phyloP scores from a whole-genome alignment of 1,139 yeast genomes.

The Kodamaea sp. region DNA sequence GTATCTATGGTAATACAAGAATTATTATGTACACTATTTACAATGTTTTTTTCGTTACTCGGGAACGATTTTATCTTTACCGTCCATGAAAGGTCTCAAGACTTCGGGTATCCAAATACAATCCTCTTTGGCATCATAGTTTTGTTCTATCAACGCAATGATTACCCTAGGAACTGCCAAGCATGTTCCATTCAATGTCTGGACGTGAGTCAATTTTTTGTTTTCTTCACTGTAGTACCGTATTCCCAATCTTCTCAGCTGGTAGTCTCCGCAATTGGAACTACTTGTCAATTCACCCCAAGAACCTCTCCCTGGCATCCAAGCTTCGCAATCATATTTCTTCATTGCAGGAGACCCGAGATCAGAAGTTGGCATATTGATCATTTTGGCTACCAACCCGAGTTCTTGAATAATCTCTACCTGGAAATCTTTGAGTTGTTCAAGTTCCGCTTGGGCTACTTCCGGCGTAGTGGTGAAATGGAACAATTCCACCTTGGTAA shows the following conservation, averaged over 20 bases:
- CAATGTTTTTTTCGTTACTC: too few relatives aligned
- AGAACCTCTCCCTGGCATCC: constrained; percentile 95
- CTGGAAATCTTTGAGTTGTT: constrained; percentile 65
- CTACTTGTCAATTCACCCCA: constrained; percentile 96
- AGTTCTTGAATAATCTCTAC: constrained; percentile 60
- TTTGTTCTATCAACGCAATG: constrained; percentile 83
- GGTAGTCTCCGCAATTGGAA: constrained; percentile 92
- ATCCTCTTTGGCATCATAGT: constrained; percentile 60
- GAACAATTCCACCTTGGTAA: constrained; percentile 93
- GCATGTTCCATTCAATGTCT: constrained; percentile 94
- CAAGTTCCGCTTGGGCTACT: constrained; percentile 52
- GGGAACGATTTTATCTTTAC: constrained; percentile 36
- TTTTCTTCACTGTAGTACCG: constrained; percentile 39
- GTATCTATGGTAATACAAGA: too few relatives aligned
- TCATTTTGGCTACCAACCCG: constrained; percentile 78
- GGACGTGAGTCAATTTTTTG: constrained; percentile 53
- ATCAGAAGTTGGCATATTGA: constrained; percentile 89
- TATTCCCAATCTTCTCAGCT: constrained; percentile 79
- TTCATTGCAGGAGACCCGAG: constrained; percentile 92
- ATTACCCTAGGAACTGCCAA: constrained; percentile 93
- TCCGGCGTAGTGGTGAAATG: constrained; percentile 64
- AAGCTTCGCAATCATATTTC: constrained; percentile 93
- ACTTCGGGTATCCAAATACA: constrained; percentile 69
- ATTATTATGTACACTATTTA: constrained; percentile 9
- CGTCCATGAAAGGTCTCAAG: constrained; percentile 68